Base-by-base conservation (phyloP, 108 stramenopile species). In the Skeletonema marinoi region DNA sequence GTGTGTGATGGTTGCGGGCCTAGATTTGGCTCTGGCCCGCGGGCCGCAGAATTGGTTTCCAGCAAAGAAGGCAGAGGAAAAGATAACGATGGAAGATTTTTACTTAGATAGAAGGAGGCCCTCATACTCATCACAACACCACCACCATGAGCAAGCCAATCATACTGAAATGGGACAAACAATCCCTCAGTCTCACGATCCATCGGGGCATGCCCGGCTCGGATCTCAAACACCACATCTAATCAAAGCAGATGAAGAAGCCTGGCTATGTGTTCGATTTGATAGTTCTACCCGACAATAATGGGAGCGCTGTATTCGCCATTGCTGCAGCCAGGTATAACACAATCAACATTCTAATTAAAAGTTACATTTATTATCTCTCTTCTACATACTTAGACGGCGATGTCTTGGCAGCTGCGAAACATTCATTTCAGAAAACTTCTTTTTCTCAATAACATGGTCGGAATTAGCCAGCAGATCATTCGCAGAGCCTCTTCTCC, bases 251-350 rank as follows among this genome's bases (percentile, higher is more conserved):
- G 42, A 33, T 73, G 60, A 77, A 68, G 17, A 71, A 76, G 7
- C 73, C 75, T 16, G 87, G 87, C 12, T 88, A 88, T 44, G 81
- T 88, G 4, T 88, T 88, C 66, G 87, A 79, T 46, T 61, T 86
- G 63, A 60, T 44, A 38, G 75, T 84, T 2, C 60, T 88, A 21
- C 66, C 63, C 16, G 87, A 84, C 60, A 56, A 66, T 19, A 77
- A 80, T 62, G 35, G 36, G 19, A 59, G 63, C 5, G 39, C 65
- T 32, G 39, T 48, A 14, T 88, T 61, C 59, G 87, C 87, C 5
- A 60, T 88, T 66, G 87, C 87, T 14, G 85, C 70, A 14, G 87
- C 79, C 6, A 82, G 85, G 51, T 88, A 88, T 75, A 88, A 88
- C 44, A 78, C 70, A 14, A 75, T 88, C 19, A 85, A 82, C 50